A percentile compares a stretch with the other conserved stretches of the same genome.
phyloP scores from a whole-genome alignment of 2,329 filamentous ascomycete genomes.

The Clonostachys rhizophaga region DNA sequence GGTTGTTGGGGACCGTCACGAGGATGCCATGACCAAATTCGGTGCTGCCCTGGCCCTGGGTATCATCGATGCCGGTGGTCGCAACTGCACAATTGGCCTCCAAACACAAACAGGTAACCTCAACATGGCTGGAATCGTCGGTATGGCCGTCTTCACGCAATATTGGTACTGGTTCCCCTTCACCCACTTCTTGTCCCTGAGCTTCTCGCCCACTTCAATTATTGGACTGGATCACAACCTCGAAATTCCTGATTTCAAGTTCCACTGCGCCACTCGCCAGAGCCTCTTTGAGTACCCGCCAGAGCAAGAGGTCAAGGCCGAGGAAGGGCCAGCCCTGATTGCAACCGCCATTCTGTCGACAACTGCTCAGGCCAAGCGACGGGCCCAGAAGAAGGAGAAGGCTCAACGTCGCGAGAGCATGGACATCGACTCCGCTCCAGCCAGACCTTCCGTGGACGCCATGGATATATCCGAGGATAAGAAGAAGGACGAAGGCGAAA shows the following conservation, averaged over 20 bases:
- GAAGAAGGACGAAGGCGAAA: conserved; percentile 13
- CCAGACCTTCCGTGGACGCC: conserved; percentile 64
- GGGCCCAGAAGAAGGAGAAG: conserved; percentile 90
- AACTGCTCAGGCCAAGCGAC: conserved; percentile 92
- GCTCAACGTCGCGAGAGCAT: conserved; percentile 89
- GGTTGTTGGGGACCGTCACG: conserved; percentile 89
- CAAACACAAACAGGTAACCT: conserved; percentile 98
- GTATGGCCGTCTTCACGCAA: conserved; percentile 96
- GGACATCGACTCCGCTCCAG: conserved; percentile 78
- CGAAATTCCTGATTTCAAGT: conserved; percentile 90
- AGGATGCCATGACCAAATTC: conserved; percentile 99
- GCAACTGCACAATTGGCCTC: conserved; percentile 96
- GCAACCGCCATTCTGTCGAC: conserved; percentile 95
- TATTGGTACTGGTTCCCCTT: conserved; percentile 99
- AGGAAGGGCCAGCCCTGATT: conserved; percentile 89
- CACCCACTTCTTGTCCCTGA: conserved; percentile 92
- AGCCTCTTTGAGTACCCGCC: conserved; percentile 98
- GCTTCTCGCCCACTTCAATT: conserved; percentile 94
- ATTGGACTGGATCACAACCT: conserved; percentile 93
- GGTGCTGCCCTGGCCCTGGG: conserved; percentile 90
- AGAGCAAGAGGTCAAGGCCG: conserved; percentile 90
- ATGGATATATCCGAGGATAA: conserved; percentile 80
- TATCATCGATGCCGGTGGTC: conserved; percentile 95
- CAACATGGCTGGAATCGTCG: conserved; percentile 97
- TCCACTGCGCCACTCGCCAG: conserved; percentile 89